These are phyloP conservation scores for Thymus mandschuricus DNA, from an alignment of 257 asterid genomes.

Conservation along the genomic window DNA sequence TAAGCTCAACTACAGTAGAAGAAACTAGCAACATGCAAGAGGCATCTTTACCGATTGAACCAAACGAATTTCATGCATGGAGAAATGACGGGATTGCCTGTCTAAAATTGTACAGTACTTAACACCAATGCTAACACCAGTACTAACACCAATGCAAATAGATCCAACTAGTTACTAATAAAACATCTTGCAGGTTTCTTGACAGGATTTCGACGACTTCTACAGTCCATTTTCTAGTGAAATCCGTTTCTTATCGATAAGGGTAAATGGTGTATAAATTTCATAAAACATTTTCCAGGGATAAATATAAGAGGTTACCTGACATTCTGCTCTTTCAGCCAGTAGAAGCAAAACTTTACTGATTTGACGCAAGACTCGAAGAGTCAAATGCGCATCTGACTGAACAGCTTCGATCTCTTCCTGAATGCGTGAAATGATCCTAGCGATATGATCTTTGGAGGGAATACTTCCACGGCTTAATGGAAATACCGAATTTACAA, in stretches of 20 bases:
- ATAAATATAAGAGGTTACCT: conserved; percentile 43
- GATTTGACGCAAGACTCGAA: conserved; percentile 84
- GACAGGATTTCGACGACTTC: background rate
- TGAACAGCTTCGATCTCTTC: conserved; percentile 97
- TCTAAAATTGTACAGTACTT: background rate
- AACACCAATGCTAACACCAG: background rate
- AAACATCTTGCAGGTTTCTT: background rate
- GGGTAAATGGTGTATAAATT: background rate
- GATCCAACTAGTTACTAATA: background rate
- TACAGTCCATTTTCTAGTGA: background rate
- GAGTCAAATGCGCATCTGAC: conserved; percentile 81
- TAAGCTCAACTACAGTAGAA: conserved; percentile 11
- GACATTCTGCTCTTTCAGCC: conserved; percentile 88
- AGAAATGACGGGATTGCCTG: background rate
- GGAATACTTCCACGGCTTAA: conserved; percentile 90
- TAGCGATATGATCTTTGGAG: conserved; percentile 76
- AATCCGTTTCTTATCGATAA: background rate
- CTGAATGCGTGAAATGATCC: conserved; percentile 74
- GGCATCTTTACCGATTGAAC: background rate
- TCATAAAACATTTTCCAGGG: background rate
- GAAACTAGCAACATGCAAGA: background rate
- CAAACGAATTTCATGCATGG: background rate
- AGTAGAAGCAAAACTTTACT: conserved; percentile 79
- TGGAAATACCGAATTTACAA: conserved; percentile 82
- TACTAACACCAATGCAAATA: background rate